A percentile compares a stretch with the other conserved stretches of the same genome.
These are phyloP conservation scores for Phytophthora multivora DNA, from an alignment of 352 stramenopile genomes.

Conservation along the genomic window DNA sequence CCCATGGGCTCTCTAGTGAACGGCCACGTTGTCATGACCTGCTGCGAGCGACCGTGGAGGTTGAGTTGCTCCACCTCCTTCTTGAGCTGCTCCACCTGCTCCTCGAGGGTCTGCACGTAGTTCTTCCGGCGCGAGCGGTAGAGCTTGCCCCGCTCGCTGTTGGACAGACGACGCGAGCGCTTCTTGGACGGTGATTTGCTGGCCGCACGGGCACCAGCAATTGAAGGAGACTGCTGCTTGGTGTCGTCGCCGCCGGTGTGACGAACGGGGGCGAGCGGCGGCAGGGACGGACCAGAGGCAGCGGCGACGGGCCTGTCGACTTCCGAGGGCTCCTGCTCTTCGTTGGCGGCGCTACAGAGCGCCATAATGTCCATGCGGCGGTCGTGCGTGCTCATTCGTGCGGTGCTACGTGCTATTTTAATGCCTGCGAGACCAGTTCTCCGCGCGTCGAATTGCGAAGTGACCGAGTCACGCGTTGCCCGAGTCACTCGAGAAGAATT, in stretches of 20 bases:
- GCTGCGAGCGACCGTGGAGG: conserved; percentile 12
- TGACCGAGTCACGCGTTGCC: conserved; percentile 4
- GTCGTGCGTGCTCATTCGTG: conserved; percentile 25
- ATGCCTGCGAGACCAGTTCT: conserved; percentile 5
- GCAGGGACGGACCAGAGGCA: neutral
- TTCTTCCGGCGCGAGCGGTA: conserved; percentile 59
- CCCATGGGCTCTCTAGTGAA: conserved; percentile 19
- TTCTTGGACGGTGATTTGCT: conserved; percentile 37
- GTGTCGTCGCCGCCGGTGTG: neutral
- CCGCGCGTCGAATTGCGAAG: conserved; percentile 22
- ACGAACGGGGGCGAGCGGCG: conserved; percentile 23
- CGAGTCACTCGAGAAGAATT: conserved; percentile 9
- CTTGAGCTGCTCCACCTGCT: conserved; percentile 56
- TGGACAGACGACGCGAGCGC: conserved; percentile 50
- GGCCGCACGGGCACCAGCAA: neutral
- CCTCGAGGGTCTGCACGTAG: conserved; percentile 47
- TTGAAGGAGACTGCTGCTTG: conserved; percentile 10
- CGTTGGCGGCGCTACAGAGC: conserved; percentile 20
- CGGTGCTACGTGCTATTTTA: neutral
- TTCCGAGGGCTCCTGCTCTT: conserved; percentile 12
- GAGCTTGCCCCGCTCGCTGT: conserved; percentile 67
- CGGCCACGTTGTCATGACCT: conserved; percentile 11
- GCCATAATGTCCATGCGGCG: conserved; percentile 41
- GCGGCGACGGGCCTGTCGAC: neutral
- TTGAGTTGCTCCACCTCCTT: conserved; percentile 47